Percentiles rank a stretch among this genome's conserved stretches.
phyloP scores from a whole-genome alignment of 345 rosid species.

The Lepidium africanum region DNA sequence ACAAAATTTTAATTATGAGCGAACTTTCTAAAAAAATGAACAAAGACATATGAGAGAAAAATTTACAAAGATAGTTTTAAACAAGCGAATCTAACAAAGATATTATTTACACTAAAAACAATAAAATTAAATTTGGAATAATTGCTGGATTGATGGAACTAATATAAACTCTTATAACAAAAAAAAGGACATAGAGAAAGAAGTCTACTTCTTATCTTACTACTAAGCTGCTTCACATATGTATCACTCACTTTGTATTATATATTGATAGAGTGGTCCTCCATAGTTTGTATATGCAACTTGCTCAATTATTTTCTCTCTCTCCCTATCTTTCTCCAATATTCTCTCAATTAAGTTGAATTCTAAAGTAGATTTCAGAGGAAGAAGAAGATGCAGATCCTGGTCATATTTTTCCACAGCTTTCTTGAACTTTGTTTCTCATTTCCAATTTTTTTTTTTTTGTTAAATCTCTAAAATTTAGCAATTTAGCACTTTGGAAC shows the following conservation, averaged over 20 bases:
- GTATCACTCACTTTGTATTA: constrained; percentile 15
- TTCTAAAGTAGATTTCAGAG: not conserved
- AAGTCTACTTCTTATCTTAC: constrained; percentile 21
- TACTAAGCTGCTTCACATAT: constrained; percentile 23
- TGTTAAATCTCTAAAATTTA: not conserved
- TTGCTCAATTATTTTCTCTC: constrained; percentile 13
- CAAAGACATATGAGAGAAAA: no score
- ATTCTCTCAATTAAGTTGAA: not conserved
- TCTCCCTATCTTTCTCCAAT: not conserved
- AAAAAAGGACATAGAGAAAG: not conserved
- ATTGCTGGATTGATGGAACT: not conserved
- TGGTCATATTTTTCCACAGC: constrained; percentile 32
- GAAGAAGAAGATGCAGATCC: constrained; percentile 22
- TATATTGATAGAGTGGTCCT: constrained; percentile 24
- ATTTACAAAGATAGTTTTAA: no score
- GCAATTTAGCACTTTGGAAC: not conserved
- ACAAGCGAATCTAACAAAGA: no score
- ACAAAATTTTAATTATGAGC: no score
- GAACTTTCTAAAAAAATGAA: no score
- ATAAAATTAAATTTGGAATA: not conserved
- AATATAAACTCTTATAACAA: not conserved
- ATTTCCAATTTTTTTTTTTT: not conserved
- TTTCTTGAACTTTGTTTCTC: constrained; percentile 31
- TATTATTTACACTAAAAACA: not conserved
- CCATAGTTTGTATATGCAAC: not conserved